A percentile compares a stretch with the other conserved stretches of the same genome.
Conservation (phyloP, 345 rosid genomes). For the Euphorbia lathyris region DNA sequence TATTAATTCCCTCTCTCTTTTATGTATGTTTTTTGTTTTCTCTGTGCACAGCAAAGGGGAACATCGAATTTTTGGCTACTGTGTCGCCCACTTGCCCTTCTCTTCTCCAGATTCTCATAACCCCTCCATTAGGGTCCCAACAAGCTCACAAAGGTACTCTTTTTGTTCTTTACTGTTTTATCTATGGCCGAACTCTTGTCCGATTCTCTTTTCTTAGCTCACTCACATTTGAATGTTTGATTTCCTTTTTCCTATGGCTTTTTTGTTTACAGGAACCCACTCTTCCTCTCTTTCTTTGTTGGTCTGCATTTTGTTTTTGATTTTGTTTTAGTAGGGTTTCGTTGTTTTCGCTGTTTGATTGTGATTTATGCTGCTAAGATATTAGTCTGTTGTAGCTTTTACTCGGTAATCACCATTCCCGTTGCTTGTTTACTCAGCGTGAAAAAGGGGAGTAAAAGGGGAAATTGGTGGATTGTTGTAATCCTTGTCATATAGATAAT, state of each 20-base stretch:
- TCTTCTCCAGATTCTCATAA: not conserved
- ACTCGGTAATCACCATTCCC: not conserved
- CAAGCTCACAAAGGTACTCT: too few species aligned
- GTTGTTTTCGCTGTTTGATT: not conserved
- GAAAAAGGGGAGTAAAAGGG: not conserved
- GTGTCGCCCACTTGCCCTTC: not conserved
- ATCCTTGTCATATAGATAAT: not conserved
- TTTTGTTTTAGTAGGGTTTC: not conserved
- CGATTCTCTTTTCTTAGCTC: too few species aligned
- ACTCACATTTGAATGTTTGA: too few species aligned
- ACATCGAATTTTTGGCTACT: conserved; percentile 5
- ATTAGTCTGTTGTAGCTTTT: not conserved
- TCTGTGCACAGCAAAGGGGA: not conserved
- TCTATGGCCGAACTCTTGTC: too few species aligned
- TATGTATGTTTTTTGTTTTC: not conserved
- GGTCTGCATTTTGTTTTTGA: not conserved
- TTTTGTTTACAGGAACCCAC: too few species aligned
- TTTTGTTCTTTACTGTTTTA: too few species aligned
- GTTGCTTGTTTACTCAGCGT: not conserved
- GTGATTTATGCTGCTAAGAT: not conserved
- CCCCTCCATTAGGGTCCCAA: not conserved
- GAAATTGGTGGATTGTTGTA: not conserved
- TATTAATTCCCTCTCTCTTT: not conserved
- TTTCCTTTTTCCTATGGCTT: too few species aligned
- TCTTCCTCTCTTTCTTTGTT: not conserved